A percentile compares a stretch with the other conserved stretches of the same genome.
Evolutionary conservation across 2,329 filamentous ascomycete species (phyloP).

Genomic region (Neofusicoccum laricinum): DNA sequence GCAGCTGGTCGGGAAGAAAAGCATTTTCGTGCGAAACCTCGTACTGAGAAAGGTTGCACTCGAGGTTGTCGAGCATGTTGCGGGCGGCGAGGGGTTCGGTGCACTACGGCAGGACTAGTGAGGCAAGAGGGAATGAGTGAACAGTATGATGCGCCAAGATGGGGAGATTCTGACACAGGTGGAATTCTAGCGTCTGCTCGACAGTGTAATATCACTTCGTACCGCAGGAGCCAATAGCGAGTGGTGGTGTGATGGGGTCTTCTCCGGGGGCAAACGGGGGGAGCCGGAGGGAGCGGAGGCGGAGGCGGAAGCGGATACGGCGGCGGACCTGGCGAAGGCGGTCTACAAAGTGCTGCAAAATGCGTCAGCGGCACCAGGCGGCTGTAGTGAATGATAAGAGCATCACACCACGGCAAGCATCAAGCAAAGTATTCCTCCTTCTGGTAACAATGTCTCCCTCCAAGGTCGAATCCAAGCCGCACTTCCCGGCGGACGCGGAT

Average conservation of each 20-base stretch:
- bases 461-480: slow-evolving; percentile 7
- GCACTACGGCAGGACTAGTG: background rate
- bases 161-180: background rate
- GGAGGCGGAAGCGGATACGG: slow-evolving; percentile 11
- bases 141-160: background rate
- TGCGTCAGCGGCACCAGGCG: background rate
- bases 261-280: background rate
- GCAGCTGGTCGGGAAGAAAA: slow-evolving; percentile 73
- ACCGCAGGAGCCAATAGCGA: background rate
- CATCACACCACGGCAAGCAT: slow-evolving; percentile 1
- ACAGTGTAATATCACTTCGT: slow-evolving; percentile 1
- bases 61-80: slow-evolving; percentile 9
- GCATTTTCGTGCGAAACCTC: slow-evolving; percentile 72
- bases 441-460: slow-evolving; percentile 10
- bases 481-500: slow-evolving; percentile 13
- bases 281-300: slow-evolving; percentile 2
- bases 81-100: background rate
- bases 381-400: slow-evolving; percentile 5
- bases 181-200: background rate
- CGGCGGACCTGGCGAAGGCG: background rate
- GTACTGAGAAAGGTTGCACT: slow-evolving; percentile 64
- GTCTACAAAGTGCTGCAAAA: background rate
- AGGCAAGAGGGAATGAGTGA: background rate
- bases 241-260: slow-evolving; percentile 3
- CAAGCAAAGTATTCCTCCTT: background rate